phyloP scores from a whole-genome alignment of 2,329 filamentous ascomycete genomes.

The Fusarium sp. region DNA sequence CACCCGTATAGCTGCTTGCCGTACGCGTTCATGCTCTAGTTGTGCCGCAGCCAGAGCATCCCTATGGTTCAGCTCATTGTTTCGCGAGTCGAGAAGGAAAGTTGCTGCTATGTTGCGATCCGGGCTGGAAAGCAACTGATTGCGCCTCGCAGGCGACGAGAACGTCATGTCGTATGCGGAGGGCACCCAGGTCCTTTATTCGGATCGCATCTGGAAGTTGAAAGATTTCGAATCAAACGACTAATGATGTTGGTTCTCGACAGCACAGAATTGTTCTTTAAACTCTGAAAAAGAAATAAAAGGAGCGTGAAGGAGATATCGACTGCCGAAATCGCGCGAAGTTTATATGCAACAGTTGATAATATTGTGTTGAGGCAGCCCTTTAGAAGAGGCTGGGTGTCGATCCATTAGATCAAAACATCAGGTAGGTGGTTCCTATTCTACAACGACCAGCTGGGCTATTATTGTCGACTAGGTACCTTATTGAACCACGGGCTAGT shows the following conservation, averaged over 20 bases:
- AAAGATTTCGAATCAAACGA: background rate
- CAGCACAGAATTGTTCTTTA: background rate
- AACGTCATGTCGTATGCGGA: slow-evolving; percentile 51
- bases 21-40: slow-evolving; percentile 72
- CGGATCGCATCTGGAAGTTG: slow-evolving; percentile 29
- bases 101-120: slow-evolving; percentile 61
- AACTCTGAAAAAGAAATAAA: background rate
- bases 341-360: slow-evolving; percentile 19
- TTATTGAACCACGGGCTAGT: background rate
- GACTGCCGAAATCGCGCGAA: background rate
- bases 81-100: slow-evolving; percentile 69
- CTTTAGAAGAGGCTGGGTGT: slow-evolving; percentile 34
- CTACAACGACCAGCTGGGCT: slow-evolving; percentile 8
- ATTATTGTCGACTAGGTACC: slow-evolving; percentile 4
- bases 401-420: slow-evolving; percentile 28
- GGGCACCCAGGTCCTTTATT: slow-evolving; percentile 29
- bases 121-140: slow-evolving; percentile 53
- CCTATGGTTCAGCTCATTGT: slow-evolving; percentile 70
- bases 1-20: slow-evolving; percentile 58
- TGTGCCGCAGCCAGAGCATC: slow-evolving; percentile 73
- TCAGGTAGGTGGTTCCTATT: background rate
- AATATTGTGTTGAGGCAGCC: slow-evolving; percentile 31
- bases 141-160: slow-evolving; percentile 53
- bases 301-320: background rate
- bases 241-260: background rate